Percentiles rank a stretch among this genome's conserved stretches.
Conservation (phyloP, 2,329 filamentous ascomycete species). For the Rhynchosporium secalis region DNA sequence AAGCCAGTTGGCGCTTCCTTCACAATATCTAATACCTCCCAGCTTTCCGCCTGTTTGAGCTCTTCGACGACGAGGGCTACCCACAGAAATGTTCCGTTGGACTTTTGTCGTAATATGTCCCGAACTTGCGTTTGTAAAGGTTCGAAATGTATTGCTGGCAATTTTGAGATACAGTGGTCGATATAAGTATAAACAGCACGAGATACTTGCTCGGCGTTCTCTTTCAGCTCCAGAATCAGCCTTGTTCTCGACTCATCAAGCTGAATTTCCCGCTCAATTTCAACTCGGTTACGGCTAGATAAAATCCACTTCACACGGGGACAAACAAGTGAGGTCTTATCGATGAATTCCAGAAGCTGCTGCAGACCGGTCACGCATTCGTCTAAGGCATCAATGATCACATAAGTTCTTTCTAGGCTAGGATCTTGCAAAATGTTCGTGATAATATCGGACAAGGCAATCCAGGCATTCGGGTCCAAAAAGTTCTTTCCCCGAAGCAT, state of each 20-base stretch:
- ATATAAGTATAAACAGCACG: too few species aligned
- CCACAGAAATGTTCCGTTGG: too few species aligned
- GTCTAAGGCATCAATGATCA: conserved; percentile 33
- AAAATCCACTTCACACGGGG: conserved; percentile 26
- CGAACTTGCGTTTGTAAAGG: too few species aligned
- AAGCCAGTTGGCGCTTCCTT: too few species aligned
- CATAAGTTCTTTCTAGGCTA: conserved; percentile 17
- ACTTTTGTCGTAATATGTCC: too few species aligned
- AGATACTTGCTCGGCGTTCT: too few species aligned
- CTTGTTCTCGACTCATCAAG: neutral
- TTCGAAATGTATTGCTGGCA: too few species aligned
- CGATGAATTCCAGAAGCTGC: conserved; percentile 20
- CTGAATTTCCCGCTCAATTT: conserved; percentile 18
- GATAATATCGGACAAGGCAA: conserved; percentile 19
- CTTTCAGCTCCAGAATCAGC: conserved; percentile 41
- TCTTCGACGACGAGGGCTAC: too few species aligned
- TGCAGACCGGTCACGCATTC: conserved; percentile 24
- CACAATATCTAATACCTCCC: too few species aligned
- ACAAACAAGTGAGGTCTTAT: conserved; percentile 7
- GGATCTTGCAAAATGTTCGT: conserved; percentile 20
- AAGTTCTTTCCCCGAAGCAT: conserved; percentile 10
- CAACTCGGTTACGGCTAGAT: conserved; percentile 24
- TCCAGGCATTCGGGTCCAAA: conserved; percentile 20
- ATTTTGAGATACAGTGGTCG: too few species aligned
- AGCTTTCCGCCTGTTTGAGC: too few species aligned